Evolutionary conservation across 768 basidiomycete genomes (phyloP).

Genomic region (Hemileccinum rubropunctum): DNA sequence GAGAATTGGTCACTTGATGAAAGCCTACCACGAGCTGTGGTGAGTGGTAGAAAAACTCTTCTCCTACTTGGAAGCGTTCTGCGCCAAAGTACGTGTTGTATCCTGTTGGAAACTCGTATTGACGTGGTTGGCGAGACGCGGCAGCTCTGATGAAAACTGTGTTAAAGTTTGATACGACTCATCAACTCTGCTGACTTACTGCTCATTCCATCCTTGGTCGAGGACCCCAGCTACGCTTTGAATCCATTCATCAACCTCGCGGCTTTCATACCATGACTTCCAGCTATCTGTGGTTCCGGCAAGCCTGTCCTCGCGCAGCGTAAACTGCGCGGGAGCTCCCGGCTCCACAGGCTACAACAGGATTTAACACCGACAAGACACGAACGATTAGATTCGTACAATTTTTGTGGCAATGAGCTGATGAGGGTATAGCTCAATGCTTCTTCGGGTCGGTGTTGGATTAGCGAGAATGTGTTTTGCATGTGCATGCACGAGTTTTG

Average conservation of each 20-base stretch:
- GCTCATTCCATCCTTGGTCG: slow-evolving; percentile 86
- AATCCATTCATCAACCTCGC: slow-evolving; percentile 93
- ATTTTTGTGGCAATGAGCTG: slow-evolving; percentile 85
- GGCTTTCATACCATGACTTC: slow-evolving; percentile 72
- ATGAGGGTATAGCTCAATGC: slow-evolving; percentile 75
- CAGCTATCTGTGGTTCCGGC: slow-evolving; percentile 76
- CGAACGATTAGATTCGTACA: slow-evolving; percentile 36
- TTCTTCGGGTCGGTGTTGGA: slow-evolving; percentile 47
- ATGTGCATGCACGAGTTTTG: slow-evolving; percentile 78
- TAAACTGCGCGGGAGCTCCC: slow-evolving; percentile 59
- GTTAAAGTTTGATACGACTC: background rate
- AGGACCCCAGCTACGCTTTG: slow-evolving; percentile 85
- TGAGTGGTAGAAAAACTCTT: slow-evolving; percentile 83
- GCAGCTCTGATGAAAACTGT: slow-evolving; percentile 46
- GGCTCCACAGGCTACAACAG: slow-evolving; percentile 70
- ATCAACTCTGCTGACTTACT: slow-evolving; percentile 45
- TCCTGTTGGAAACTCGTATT: slow-evolving; percentile 96
- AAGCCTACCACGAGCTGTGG: slow-evolving; percentile 48
- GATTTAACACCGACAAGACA: slow-evolving; percentile 5
- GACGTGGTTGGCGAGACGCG: slow-evolving; percentile 51
- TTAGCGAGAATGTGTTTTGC: slow-evolving; percentile 63
- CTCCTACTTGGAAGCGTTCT: slow-evolving; percentile 82
- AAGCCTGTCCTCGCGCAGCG: slow-evolving; percentile 72
- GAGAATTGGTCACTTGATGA: background rate
- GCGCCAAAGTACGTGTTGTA: slow-evolving; percentile 79